A percentile compares a stretch with the other conserved stretches of the same genome.
Evolutionary conservation across 2,329 filamentous ascomycete genomes (phyloP).

Genomic region (Acrocalymma vagum): DNA sequence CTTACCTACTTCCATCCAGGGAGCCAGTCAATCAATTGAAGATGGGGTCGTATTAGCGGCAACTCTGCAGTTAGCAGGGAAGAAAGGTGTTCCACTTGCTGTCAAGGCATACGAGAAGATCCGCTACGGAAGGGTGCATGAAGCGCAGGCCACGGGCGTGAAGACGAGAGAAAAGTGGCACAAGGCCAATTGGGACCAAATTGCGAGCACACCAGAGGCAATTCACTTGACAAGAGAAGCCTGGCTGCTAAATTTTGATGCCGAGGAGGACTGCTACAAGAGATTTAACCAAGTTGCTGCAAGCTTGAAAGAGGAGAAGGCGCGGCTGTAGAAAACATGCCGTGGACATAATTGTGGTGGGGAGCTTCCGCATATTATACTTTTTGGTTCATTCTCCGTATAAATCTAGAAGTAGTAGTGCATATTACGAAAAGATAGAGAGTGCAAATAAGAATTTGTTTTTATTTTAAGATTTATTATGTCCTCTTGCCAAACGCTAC

Average conservation of each 20-base stretch:
- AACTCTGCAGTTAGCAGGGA: constrained; percentile 35
- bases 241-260: constrained; percentile 42
- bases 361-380: too few species aligned
- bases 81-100: constrained; percentile 30
- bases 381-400: too few species aligned
- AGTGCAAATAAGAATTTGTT: too few species aligned
- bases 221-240: constrained; percentile 39
- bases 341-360: too few species aligned
- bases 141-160: constrained; percentile 36
- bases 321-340: constrained; percentile 23
- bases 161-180: constrained; percentile 41
- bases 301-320: constrained; percentile 14
- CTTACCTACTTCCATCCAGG: constrained; percentile 62
- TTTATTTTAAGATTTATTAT: too few species aligned
- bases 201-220: constrained; percentile 33
- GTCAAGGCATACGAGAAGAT: constrained; percentile 43
- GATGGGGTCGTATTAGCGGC: constrained; percentile 48
- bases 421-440: too few species aligned
- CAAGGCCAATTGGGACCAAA: constrained; percentile 38
- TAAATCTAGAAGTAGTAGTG: too few species aligned
- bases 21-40: constrained; percentile 63
- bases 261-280: constrained; percentile 40
- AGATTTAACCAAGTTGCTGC: constrained; percentile 31
- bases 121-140: constrained; percentile 37
- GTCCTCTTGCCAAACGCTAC: too few species aligned